These are phyloP conservation scores for Alisma plantagoaquatica DNA, from an alignment of 106 monocot genomes.

Conservation along the genomic window DNA sequence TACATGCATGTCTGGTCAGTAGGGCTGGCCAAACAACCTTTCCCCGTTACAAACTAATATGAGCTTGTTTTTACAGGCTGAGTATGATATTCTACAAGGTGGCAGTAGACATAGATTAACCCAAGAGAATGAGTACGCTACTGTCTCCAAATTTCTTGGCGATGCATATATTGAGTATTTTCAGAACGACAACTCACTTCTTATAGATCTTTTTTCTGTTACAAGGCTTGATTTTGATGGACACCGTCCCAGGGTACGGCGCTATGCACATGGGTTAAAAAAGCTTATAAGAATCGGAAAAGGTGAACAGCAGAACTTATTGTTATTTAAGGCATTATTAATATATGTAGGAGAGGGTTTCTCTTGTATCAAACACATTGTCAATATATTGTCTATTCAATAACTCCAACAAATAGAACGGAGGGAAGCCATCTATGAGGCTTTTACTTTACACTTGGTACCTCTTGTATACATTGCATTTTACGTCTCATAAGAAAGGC, in stretches of 20 bases:
- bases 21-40: too few relatives aligned
- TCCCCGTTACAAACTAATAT: too few relatives aligned
- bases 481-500: neutral
- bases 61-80: slow-evolving; percentile 63
- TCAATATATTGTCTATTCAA: too few relatives aligned
- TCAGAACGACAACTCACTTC: neutral
- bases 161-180: neutral
- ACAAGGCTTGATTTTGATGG: slow-evolving; percentile 87
- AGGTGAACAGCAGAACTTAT: slow-evolving; percentile 39
- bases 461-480: neutral
- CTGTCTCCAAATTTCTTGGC: neutral
- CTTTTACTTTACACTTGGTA: neutral
- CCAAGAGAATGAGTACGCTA: slow-evolving; percentile 55
- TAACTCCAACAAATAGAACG: neutral
- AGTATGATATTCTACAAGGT: slow-evolving; percentile 40
- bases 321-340: neutral
- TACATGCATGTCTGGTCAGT: too few relatives aligned
- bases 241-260: slow-evolving; percentile 72
- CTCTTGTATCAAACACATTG: too few relatives aligned
- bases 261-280: slow-evolving; percentile 72
- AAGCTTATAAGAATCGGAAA: slow-evolving; percentile 87
- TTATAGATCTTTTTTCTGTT: slow-evolving; percentile 1
- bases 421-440: neutral
- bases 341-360: neutral
- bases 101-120: slow-evolving; percentile 27